Conservation (phyloP, 2,329 filamentous ascomycete species). For the Tolypocladium sp. region DNA sequence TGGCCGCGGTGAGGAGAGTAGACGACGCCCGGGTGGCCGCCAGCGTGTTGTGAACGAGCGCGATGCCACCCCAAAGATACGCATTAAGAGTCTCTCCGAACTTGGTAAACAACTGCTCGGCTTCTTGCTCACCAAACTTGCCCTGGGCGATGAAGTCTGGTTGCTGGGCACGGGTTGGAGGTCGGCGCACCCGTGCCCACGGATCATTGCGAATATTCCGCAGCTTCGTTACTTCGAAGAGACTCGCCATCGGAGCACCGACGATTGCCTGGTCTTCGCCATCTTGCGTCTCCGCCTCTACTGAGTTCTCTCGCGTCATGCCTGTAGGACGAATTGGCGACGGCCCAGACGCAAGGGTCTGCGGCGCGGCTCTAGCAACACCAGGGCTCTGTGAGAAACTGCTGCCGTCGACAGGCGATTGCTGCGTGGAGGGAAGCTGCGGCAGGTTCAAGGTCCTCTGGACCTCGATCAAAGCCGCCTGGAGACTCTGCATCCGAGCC, state of each 20-base stretch:
- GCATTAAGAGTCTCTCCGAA: constrained; percentile 19
- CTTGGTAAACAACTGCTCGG: constrained; percentile 16
- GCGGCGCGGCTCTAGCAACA: not conserved
- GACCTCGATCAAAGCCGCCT: constrained; percentile 15
- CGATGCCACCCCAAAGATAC: constrained; percentile 23
- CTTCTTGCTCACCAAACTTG: constrained; percentile 14
- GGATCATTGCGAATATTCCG: constrained; percentile 22
- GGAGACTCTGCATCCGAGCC: constrained; percentile 14
- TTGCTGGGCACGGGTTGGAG: constrained; percentile 6
- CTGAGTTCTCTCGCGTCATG: constrained; percentile 23
- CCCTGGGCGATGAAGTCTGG: constrained; percentile 20
- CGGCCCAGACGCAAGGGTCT: not conserved
- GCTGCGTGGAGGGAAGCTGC: not conserved
- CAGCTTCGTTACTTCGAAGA: constrained; percentile 21
- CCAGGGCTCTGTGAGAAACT: not conserved
- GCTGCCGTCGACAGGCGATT: not conserved
- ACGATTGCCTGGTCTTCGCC: constrained; percentile 17
- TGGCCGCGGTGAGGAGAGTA: constrained; percentile 17
- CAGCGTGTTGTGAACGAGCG: constrained; percentile 17
- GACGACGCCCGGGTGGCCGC: constrained; percentile 18
- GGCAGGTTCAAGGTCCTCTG: constrained; percentile 12
- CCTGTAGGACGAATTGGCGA: constrained; percentile 10
- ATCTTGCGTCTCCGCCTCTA: constrained; percentile 12
- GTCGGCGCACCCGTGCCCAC: constrained; percentile 8
- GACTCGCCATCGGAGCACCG: constrained; percentile 20